A percentile compares a stretch with the other conserved stretches of the same genome.
phyloP scores from a whole-genome alignment of 1,284 basidiomycete genomes.

The Marasmius fiardii region DNA sequence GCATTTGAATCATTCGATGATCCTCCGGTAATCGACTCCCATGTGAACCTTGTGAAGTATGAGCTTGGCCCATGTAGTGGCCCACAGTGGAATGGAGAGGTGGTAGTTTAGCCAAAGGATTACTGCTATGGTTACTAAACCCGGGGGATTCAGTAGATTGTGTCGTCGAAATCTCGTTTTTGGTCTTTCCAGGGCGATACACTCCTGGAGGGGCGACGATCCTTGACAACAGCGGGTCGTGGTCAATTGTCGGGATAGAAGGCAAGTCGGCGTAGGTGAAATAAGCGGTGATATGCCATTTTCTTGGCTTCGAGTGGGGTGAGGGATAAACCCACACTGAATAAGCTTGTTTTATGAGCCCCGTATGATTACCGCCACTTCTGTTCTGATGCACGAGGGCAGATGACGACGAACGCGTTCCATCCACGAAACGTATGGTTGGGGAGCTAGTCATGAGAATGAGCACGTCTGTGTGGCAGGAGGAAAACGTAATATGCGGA shows the following conservation, averaged over 20 bases:
- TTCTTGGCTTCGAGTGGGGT: constrained; percentile 44
- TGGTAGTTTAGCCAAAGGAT: constrained; percentile 26
- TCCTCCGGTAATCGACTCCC: constrained; percentile 53
- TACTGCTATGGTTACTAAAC: constrained; percentile 19
- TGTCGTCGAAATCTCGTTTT: constrained; percentile 37
- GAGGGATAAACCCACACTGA: constrained; percentile 55
- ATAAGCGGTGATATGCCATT: constrained; percentile 64
- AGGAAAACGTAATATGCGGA: constrained; percentile 22
- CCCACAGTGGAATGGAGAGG: constrained; percentile 30
- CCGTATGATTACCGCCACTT: constrained; percentile 46
- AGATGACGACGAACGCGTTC: constrained; percentile 47
- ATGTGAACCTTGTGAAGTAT: constrained; percentile 21
- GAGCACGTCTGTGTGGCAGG: constrained; percentile 1
- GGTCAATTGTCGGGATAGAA: constrained; percentile 54
- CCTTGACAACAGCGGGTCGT: constrained; percentile 45
- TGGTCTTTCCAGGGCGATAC: constrained; percentile 58
- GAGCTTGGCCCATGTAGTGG: constrained; percentile 22
- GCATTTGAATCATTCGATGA: constrained; percentile 58
- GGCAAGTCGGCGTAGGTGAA: constrained; percentile 61
- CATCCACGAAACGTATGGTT: constrained; percentile 57
- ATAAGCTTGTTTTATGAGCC: constrained; percentile 63
- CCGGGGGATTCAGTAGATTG: constrained; percentile 18
- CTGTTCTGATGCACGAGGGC: constrained; percentile 58
- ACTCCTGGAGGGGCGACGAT: constrained; percentile 54
- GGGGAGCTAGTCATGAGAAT: constrained; percentile 29